Evolutionary conservation across 2,329 filamentous ascomycete species (phyloP), one percentile per base, ranked within the genome.

Genomic region (Colletotrichum sp.): DNA sequence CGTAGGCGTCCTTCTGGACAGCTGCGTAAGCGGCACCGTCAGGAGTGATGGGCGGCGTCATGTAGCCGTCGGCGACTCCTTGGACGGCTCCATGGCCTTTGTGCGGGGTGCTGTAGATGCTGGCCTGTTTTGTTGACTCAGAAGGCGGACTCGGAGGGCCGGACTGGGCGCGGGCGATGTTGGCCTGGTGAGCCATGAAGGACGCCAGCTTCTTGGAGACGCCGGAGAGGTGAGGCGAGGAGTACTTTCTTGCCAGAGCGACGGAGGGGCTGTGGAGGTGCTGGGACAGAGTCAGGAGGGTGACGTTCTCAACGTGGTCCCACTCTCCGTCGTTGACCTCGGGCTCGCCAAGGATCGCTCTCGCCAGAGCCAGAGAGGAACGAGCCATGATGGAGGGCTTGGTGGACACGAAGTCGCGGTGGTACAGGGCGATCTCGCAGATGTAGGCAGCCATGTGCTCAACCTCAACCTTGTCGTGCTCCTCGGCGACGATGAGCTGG

Each of bases 371-470:
- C 72, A 99, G 89, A 13, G 96, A 95, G 59, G 96, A 94, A 79
- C 95, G 92, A 60, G 97, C 96, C 90, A 99, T 95, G 78, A 96
- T 93, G 0, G 96, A 98, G 24, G 97, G 96, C 82, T 94, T 94
- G 72, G 94, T 96, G 18, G 96, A 97, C 77, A 99, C 96, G 81
- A 99, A 99, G 79, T 99, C 97, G 82, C 96, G 94, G 88, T 99
- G 95, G 87, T 98, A 99, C 57, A 99, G 89, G 61, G 96, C 95
- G 81, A 99, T 96, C 87, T 99, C 97, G 82, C 95, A 94, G 77
- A 99, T 94, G 88, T 99, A 99, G 78, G 94, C 91, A 21, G 96
- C 93, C 94, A 99, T 96, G 85, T 98, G 94, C 87, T 99, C 95
- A 26, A 98, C 94, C 86, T 98, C 96, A 28, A 92, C 90, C 83